phyloP scores from a whole-genome alignment of 768 basidiomycete genomes.

The Xerocomus potaroensis region DNA sequence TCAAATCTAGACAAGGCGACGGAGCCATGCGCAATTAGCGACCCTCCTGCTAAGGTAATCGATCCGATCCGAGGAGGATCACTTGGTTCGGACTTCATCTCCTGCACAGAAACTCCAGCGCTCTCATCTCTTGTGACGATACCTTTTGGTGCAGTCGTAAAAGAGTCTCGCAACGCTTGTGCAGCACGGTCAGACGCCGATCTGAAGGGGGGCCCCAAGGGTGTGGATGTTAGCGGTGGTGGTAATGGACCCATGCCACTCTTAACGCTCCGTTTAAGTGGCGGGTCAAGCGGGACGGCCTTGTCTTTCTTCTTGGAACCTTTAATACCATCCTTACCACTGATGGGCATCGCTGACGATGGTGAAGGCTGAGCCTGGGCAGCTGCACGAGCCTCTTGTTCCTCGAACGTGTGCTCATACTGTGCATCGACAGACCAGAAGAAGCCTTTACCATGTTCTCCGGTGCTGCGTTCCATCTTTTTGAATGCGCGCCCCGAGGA shows the following conservation, averaged over 20 bases:
- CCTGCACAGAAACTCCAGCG: background rate
- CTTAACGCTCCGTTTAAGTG: slow-evolving; percentile 67
- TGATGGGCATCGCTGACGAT: slow-evolving; percentile 17
- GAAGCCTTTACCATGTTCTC: slow-evolving; percentile 87
- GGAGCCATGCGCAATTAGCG: background rate
- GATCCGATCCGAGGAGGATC: slow-evolving; percentile 5
- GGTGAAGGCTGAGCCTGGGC: slow-evolving; percentile 31
- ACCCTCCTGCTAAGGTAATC: background rate
- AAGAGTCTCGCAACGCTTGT: background rate
- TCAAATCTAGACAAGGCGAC: background rate
- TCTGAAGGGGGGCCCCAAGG: slow-evolving; percentile 47
- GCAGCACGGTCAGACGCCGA: slow-evolving; percentile 3
- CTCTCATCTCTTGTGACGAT: background rate
- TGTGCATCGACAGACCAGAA: slow-evolving; percentile 90
- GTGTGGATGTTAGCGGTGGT: slow-evolving; percentile 65
- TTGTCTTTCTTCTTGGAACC: slow-evolving; percentile 57
- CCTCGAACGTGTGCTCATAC: slow-evolving; percentile 61
- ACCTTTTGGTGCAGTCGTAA: slow-evolving; percentile 6
- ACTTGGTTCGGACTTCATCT: slow-evolving; percentile 5
- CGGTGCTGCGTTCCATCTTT: slow-evolving; percentile 81
- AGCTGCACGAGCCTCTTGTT: slow-evolving; percentile 56
- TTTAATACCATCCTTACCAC: slow-evolving; percentile 35
- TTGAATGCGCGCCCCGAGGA: slow-evolving; percentile 89
- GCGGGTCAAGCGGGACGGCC: slow-evolving; percentile 48
- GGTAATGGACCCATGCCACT: slow-evolving; percentile 57